Conservation (phyloP, 208 protist species). For the Hexamita inflata region DNA sequence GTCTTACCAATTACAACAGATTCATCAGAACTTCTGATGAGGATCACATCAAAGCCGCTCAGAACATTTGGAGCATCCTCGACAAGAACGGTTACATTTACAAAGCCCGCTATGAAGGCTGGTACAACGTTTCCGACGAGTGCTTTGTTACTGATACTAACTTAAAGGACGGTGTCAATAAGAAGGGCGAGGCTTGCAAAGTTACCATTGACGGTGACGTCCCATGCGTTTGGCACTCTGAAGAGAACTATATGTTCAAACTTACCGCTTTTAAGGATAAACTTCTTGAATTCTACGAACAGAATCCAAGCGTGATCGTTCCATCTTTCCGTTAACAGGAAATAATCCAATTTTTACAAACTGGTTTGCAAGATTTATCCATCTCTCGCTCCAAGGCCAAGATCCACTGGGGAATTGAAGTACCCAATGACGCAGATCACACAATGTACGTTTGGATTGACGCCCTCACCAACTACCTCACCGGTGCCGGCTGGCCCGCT, state of each 20-base stretch:
- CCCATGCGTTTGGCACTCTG: constrained; percentile 71
- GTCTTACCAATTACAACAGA: constrained; percentile 63
- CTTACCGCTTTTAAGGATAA: constrained; percentile 65
- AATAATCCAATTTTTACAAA: constrained; percentile 60
- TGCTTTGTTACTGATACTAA: constrained; percentile 60
- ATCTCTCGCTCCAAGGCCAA: constrained; percentile 70
- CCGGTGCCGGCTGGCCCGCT: constrained; percentile 51
- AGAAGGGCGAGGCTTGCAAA: constrained; percentile 46
- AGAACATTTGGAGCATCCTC: constrained; percentile 66
- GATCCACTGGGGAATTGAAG: constrained; percentile 82
- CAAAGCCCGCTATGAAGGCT: constrained; percentile 83
- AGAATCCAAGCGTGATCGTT: constrained; percentile 64
- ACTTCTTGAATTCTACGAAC: constrained; percentile 61
- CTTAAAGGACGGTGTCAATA: constrained; percentile 24
- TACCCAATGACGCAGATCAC: constrained; percentile 65
- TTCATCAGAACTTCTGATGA: constrained; percentile 86
- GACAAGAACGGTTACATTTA: constrained; percentile 78
- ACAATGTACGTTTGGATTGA: constrained; percentile 98
- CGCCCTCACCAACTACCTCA: constrained; percentile 94
- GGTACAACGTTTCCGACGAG: constrained; percentile 93
- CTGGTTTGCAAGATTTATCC: constrained; percentile 74
- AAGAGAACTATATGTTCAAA: constrained; percentile 94
- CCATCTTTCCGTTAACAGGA: constrained; percentile 70
- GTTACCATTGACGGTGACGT: constrained; percentile 67
- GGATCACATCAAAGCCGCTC: constrained; percentile 59